Evolutionary conservation across 169 alveolate species (phyloP).

Genomic region (Plasmodium gaboni): DNA sequence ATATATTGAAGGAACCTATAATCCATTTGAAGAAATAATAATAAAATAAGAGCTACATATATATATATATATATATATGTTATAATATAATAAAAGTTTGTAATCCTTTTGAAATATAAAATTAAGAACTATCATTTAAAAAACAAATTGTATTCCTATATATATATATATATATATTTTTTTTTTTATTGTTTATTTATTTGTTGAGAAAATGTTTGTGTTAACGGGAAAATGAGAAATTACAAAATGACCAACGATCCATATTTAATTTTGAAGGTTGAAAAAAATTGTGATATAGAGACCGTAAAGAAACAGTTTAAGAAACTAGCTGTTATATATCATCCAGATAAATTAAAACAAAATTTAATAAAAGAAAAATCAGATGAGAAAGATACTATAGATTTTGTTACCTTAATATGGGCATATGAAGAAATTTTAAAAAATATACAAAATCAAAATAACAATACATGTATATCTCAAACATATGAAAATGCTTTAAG

Average conservation of each 20-base stretch:
- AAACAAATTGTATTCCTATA: too few species aligned
- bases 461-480: conserved; percentile 8
- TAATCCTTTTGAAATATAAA: too few species aligned
- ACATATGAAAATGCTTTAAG: conserved; percentile 61
- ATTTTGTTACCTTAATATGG: conserved; percentile 62
- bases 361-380: conserved; percentile 27
- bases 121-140: too few species aligned
- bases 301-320: conserved; percentile 51
- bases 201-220: background rate
- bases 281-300: conserved; percentile 45
- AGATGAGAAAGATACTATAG: conserved; percentile 21
- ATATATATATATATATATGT: too few species aligned
- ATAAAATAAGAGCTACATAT: too few species aligned
- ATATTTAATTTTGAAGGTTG: conserved; percentile 57
- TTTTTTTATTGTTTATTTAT: too few species aligned
- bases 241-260: conserved; percentile 37
- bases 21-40: too few species aligned
- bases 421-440: conserved; percentile 69
- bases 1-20: too few species aligned
- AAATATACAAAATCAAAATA: conserved; percentile 30
- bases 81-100: too few species aligned
- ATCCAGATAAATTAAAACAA: conserved; percentile 50
- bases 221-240: background rate
- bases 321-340: conserved; percentile 62
- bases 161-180: too few species aligned